Base-by-base conservation (phyloP, 108 stramenopile species). In the Cyclotella cryptica region DNA sequence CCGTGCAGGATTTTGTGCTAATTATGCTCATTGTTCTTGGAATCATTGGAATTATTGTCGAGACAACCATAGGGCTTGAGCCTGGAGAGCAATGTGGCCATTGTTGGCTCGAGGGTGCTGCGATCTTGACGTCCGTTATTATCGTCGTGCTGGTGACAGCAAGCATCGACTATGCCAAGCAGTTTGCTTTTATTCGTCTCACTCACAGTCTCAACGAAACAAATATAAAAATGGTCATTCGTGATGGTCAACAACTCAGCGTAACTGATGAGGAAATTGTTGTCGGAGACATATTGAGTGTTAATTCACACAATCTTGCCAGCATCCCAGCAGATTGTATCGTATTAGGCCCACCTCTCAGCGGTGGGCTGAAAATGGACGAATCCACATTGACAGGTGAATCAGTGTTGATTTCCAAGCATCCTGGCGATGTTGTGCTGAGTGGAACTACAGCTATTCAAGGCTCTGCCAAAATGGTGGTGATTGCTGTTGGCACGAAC, bases 371-470 rank as follows among this genome's bases (percentile, higher is more conserved):
- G 47, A 88, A 89, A 63, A 90, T 94, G 83, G 94, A 98, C 79
- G 98, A 99, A 84, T 80, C 85, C 12, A 75, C 90, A 10, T 81
- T 99, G 29, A 99, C 99, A 12, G 99, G 99, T 42, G 99, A 99
- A 80, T 90, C 96, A 10, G 89, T 92, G 24, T 79, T 92, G 41
- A 83, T 97, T 58, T 35, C 83, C 62, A 99, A 99, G 86, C 65
- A 81, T 22, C 92, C 91, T 35, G 92, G 91, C 22, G 89, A 92
- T 81, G 65, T 90, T 14, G 69, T 92, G 40, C 60, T 93, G 30
- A 87, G 86, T 60, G 91, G 92, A 19, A 92, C 91, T 27, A 88
- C 83, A 46, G 90, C 87, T 26, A 57, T 79, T 26, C 89, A 92
- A 79, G 95, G 94, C 10, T 80, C 87, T 73, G 94, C 92, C 26